Base-by-base conservation (phyloP, 2,329 filamentous ascomycete genomes). In the Sphaerulina vaccinii region DNA sequence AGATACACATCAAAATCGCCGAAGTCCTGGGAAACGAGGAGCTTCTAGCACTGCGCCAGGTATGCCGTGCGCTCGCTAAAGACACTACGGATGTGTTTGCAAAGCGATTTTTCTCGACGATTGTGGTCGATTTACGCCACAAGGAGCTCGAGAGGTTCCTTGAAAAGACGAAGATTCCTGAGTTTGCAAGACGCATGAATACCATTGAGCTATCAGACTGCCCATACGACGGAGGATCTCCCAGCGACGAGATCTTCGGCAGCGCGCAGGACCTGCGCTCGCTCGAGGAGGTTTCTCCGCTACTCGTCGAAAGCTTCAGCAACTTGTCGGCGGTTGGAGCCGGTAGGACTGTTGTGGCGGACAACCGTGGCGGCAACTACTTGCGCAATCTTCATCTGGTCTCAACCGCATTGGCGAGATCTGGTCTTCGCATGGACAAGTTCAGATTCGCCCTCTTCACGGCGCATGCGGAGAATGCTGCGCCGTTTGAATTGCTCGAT, bases 1-100 rank as follows among this genome's bases (percentile, higher is more conserved):
- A 51, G 36, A 16, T 54, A n/a, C 52, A 54, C 11, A 44, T 38
- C 18, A 8, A 5, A 15, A 47, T 54, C 23, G 52, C 41, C 13
- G 35, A 47, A 10, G 5, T 11, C n/a, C 24, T 40, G 10, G 41
- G 38, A 8, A 16, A 27, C 5, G 11, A 11, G 4, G 27, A 5
- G 15, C 33, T 54, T 9, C 21, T 43, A 7, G n/a, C 33, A 7
- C 23, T 54, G 15, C 52, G 52, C 8, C 18, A 33, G 27, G 48
- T 41, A 11, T 46, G 41, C 15, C 52, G 47, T 19, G 15, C n/a
- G 2, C 40, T 51, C 15, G 22, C 40, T 2, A 38, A 35, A 3
- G 41, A 49, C n/a, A 40, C 13, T 32, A 18, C 21, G 5, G 42
- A 54, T 27, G 27, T 36, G 1, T 54, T 54, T 6, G 27, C n/a